phyloP scores from a whole-genome alignment of 306 rosid species.

The Castanospermum australe region DNA sequence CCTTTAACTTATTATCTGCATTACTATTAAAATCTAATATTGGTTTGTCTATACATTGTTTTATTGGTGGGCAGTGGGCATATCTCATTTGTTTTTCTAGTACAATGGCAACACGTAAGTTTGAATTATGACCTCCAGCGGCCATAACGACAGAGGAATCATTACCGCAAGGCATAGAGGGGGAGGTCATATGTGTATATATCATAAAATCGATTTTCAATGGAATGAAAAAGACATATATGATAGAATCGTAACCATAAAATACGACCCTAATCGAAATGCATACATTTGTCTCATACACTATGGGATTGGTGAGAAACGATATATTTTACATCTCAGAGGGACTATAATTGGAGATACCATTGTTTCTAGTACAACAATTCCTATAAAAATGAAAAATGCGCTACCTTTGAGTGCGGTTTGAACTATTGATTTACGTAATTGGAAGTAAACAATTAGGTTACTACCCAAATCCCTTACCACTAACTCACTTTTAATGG shows the following conservation, averaged over 20 bases:
- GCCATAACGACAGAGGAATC: no score
- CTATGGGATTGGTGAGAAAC: neutral
- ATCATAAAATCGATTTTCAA: no score
- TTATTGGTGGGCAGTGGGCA: no score
- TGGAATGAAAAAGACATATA: no score
- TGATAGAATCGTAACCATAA: neutral
- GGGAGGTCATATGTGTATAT: neutral
- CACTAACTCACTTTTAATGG: no score
- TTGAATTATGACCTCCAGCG: no score
- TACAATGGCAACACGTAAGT: no score
- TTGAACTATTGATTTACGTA: neutral
- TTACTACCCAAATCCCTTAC: no score
- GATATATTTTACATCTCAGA: neutral
- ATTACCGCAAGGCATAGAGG: neutral
- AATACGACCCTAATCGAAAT: neutral
- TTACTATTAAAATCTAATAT: no score
- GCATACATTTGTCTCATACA: slow-evolving; percentile 2
- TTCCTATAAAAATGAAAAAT: neutral
- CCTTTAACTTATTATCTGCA: no score
- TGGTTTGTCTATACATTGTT: no score
- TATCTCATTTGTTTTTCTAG: no score
- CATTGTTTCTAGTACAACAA: neutral
- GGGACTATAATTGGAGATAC: neutral
- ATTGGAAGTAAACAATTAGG: neutral
- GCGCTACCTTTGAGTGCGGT: neutral